These are phyloP conservation scores for Diaporthe sp. DNA, from an alignment of 2,329 filamentous ascomycete genomes.

Conservation along the genomic window DNA sequence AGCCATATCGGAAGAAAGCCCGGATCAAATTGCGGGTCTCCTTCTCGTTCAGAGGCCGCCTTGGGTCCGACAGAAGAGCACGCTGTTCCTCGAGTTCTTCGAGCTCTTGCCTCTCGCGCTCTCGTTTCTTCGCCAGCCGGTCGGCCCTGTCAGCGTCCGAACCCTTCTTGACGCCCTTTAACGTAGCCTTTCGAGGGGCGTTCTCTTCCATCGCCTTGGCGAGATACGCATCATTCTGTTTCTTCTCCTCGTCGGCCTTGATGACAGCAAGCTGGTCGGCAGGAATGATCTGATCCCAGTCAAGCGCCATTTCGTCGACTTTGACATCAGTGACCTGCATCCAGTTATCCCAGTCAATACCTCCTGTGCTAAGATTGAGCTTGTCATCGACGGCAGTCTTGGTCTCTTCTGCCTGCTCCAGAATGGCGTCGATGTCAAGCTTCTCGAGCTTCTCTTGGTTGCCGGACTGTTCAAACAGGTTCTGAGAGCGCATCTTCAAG, in stretches of 20 bases:
- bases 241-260: conserved; percentile 89
- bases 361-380: conserved; percentile 91
- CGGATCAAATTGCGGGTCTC: conserved; percentile 93
- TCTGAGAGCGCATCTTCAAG: conserved; percentile 97
- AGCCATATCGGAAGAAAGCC: conserved; percentile 91
- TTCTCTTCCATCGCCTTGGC: conserved; percentile 87
- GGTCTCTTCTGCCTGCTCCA: conserved; percentile 97
- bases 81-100: conserved; percentile 81
- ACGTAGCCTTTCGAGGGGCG: conserved; percentile 81
- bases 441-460: conserved; percentile 98
- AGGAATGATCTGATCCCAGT: conserved; percentile 99
- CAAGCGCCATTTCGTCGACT: conserved; percentile 82
- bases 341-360: conserved; percentile 88
- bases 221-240: conserved; percentile 86
- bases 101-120: conserved; percentile 77
- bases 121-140: conserved; percentile 75
- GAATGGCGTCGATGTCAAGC: conserved; percentile 95
- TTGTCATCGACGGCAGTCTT: conserved; percentile 96
- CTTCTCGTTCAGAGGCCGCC: conserved; percentile 90
- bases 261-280: conserved; percentile 91
- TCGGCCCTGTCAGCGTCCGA: conserved; percentile 74
- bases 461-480: conserved; percentile 97
- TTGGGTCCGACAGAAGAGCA: conserved; percentile 83
- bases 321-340: conserved; percentile 99
- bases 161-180: conserved; percentile 67